A percentile compares a stretch with the other conserved stretches of the same genome.
These are phyloP conservation scores for Aspergillus leporis DNA, from an alignment of 495 filamentous ascomycete genomes.

Conservation along the genomic window DNA sequence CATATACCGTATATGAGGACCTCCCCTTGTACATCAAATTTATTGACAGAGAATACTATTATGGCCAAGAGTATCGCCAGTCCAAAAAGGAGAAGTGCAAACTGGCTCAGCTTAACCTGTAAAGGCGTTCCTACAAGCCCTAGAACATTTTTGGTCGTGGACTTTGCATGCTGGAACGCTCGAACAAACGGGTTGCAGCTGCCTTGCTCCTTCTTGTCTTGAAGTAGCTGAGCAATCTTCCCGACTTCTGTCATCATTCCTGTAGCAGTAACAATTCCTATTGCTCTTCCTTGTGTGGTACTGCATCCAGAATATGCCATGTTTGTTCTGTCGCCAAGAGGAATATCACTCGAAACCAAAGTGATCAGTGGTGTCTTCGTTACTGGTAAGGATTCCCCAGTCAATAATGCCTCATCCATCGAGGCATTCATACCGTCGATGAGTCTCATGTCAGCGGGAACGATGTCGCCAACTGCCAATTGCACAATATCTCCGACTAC, in stretches of 20 bases:
- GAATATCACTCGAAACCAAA: constrained; percentile 51
- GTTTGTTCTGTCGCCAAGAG: constrained; percentile 69
- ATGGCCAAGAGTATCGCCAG: constrained; percentile 74
- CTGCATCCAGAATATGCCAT: constrained; percentile 70
- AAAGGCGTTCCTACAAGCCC: constrained; percentile 82
- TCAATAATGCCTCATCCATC: constrained; percentile 68
- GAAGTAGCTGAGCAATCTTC: constrained; percentile 66
- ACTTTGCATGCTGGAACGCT: constrained; percentile 57
- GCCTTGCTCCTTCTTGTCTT: constrained; percentile 56
- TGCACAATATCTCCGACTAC: constrained; percentile 82
- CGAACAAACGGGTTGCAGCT: constrained; percentile 66
- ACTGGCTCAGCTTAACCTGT: constrained; percentile 75
- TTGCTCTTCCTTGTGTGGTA: constrained; percentile 67
- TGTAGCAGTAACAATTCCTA: constrained; percentile 65
- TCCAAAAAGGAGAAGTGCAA: constrained; percentile 74
- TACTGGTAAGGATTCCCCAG: constrained; percentile 72
- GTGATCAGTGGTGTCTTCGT: constrained; percentile 69
- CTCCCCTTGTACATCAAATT: constrained; percentile 67
- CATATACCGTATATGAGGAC: constrained; percentile 83
- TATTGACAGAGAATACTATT: constrained; percentile 77
- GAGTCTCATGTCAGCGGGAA: constrained; percentile 69
- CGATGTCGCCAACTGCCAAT: constrained; percentile 67
- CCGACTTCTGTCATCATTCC: constrained; percentile 85
- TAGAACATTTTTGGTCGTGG: constrained; percentile 56
- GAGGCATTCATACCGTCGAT: constrained; percentile 79